Base-by-base conservation (phyloP, 78 protist genomes). In the Anaeramoeba flamelloides region DNA sequence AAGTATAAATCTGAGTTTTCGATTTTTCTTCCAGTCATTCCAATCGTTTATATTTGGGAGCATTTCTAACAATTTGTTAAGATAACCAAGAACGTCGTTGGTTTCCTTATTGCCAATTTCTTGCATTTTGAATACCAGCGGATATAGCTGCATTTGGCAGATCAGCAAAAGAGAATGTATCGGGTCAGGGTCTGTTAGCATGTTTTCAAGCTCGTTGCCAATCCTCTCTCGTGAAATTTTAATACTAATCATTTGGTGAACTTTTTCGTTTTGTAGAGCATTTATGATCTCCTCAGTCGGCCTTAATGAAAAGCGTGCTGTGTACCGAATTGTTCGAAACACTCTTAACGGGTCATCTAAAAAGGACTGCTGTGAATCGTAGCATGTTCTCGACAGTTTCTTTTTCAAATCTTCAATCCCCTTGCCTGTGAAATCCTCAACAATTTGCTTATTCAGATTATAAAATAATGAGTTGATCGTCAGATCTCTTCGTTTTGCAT, bases 271-370 rank as follows among this genome's bases (percentile, higher is more conserved):
- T n/a, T n/a, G n/a, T n/a, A n/a, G n/a, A n/a, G n/a, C n/a, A n/a
- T n/a, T n/a, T n/a, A n/a, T n/a, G n/a, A n/a, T n/a, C n/a, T n/a
- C n/a, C n/a, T n/a, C n/a, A n/a, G n/a, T n/a, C n/a, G n/a, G n/a
- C n/a, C n/a, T n/a, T n/a, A 89, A 94, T 78, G 53, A 40, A n/a
- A 87, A 79, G 36, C 93, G 86, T 8, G 85, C 40, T 30, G 94
- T 88, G 75, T 91, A 95, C 31, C 98, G 83, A 53, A 90, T 77
- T 0, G 92, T 86, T 33, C 98, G 82, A 36, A 94, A 79, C 30
- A 89, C 87, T 34, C 98, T 85, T 38, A 95, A 84, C 12, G 98
- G 98, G 81, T 95, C 98, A 39, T 95, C 98, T 32, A 69, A 22
- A 74, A 95, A 88, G 1, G 97, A 92, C 3, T 77, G 53, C 26